Base-by-base conservation (phyloP, 495 filamentous ascomycete genomes). In the Staphylotrichum tortipilum region DNA sequence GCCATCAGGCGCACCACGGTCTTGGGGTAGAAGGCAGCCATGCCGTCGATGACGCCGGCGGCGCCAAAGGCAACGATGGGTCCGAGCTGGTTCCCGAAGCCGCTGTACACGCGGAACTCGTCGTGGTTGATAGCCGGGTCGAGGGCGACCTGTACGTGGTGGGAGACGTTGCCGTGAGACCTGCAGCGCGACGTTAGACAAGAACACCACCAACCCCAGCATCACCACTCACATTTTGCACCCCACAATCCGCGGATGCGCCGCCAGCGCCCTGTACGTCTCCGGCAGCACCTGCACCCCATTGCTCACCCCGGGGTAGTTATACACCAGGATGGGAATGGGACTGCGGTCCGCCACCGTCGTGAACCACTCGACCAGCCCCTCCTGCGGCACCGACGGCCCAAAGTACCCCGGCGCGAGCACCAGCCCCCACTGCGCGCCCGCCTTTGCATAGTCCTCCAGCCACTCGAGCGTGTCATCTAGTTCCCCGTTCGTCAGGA, bases 281-380 rank as follows among this genome's bases (percentile, higher is more conserved):
- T 75, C 66, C 4, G 80, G 76, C 11, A 68, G 54, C 41, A 83
- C 67, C 26, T 68, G 66, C 42, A 83, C 67, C 42, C 76, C 73
- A 60, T 85, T 85, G 0, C 76, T 80, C 6, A 85, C 82, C 15
- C 76, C 78, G 0, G 82, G 81, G 58, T 83, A 85, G 60, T 85
- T 77, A 58, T 85, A 84, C 68, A 81, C 67, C 54, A 82, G 49
- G 9, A 82, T 61, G 1, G 78, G 78, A 28, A 82, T 73, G 3
- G 68, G 68, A 30, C 74, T 80, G 40, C 48, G 49, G 36, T 78
- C 70, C 14, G 78, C 79, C 3, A 83, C 74, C 2, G 70, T 62
- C 5, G 38, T 63, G 49, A 69, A 84, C 78, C 79, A 84, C 41
- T 64, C 60, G 15, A 68, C 64, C 11, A 84, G 61, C 1, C 73